A percentile compares a stretch with the other conserved stretches of the same genome.
Evolutionary conservation across 2,329 filamentous ascomycete species (phyloP).

Genomic region (Podosphaera xanthii): DNA sequence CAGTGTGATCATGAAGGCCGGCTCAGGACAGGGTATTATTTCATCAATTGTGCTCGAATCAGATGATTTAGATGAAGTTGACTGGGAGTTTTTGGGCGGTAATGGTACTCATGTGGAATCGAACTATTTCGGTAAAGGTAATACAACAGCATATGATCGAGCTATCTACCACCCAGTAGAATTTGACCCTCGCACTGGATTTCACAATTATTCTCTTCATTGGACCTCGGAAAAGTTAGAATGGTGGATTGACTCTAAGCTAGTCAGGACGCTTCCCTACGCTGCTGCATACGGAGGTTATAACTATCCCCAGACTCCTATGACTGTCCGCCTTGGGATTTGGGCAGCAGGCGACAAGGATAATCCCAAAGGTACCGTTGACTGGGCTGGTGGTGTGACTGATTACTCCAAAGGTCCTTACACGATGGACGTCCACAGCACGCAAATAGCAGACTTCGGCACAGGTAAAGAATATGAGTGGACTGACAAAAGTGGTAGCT

Average conservation of each 20-base stretch:
- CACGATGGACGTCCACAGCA: constrained; percentile 49
- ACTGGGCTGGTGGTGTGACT: constrained; percentile 49
- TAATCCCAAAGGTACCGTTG: constrained; percentile 31
- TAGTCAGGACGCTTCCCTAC: constrained; percentile 39
- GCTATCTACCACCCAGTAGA: constrained; percentile 36
- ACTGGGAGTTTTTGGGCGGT: constrained; percentile 56
- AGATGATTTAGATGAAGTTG: constrained; percentile 68
- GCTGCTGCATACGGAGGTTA: constrained; percentile 36
- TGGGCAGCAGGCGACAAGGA: constrained; percentile 38
- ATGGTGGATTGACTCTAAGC: constrained; percentile 46
- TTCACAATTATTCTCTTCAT: constrained; percentile 48
- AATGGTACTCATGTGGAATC: constrained; percentile 39
- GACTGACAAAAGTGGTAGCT: constrained; percentile 35
- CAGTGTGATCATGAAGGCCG: constrained; percentile 57
- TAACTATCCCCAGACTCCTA: constrained; percentile 55
- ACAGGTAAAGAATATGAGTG: constrained; percentile 39
- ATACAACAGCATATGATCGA: constrained; percentile 46
- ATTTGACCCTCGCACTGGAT: constrained; percentile 29
- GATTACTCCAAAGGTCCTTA: constrained; percentile 44
- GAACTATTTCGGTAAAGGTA: constrained; percentile 47
- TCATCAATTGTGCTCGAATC: constrained; percentile 67
- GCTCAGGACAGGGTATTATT: constrained; percentile 52
- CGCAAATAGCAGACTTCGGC: constrained; percentile 33
- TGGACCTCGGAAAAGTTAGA: constrained; percentile 46
- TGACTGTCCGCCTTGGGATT: constrained; percentile 44